Evolutionary conservation across 2,329 filamentous ascomycete genomes (phyloP), one percentile per base, ranked within the genome.

Genomic region (Nigrospora sphaerica): DNA sequence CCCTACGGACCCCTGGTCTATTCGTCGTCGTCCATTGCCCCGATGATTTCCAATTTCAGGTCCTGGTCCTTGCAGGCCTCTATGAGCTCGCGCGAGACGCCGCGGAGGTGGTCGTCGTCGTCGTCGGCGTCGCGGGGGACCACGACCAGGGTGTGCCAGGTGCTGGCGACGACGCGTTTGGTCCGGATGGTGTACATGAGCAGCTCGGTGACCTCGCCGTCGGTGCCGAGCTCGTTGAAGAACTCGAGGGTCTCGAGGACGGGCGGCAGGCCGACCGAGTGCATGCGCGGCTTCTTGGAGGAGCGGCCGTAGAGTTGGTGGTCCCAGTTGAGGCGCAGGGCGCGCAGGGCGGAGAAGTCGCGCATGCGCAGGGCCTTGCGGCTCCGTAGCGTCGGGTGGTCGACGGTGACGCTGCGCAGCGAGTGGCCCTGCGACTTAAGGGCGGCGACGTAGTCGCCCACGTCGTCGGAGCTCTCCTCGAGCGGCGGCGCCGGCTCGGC

Each of bases 291-390:
- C 47, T 67, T 69, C 49, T 64, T 67, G n/a, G 66, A 65, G 0
- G 68, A 62, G 42, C 63, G 64, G 13, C 72, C 72, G 32, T 73
- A 74, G 1, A 75, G 66, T 49, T 75, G 72, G 38, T 70, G 69
- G 52, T 75, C 72, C 66, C 67, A 71, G 49, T 69, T 70, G 23
- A 75, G 40, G 31, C 67, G 63, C 7, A 75, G 56, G 0, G 63
- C 64, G 41, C 62, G 69, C 17, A 74, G 62, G 0, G 56, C 56
- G 4, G 56, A 58, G 33, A 74, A 75, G 9, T 73, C 69, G 7
- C 72, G 59, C 47, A 75, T 61, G 19, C 68, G 61, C 13, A 75
- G 53, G 4, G 73, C 60, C 14, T 66, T 66, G n/a, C 62, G 59
- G 23, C 66, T 64, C 33, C 54, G 59, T 6, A 75, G 51, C 6